Evolutionary conservation across 2,329 filamentous ascomycete species (phyloP).

Genomic region (Cladobotryum mycophilum): DNA sequence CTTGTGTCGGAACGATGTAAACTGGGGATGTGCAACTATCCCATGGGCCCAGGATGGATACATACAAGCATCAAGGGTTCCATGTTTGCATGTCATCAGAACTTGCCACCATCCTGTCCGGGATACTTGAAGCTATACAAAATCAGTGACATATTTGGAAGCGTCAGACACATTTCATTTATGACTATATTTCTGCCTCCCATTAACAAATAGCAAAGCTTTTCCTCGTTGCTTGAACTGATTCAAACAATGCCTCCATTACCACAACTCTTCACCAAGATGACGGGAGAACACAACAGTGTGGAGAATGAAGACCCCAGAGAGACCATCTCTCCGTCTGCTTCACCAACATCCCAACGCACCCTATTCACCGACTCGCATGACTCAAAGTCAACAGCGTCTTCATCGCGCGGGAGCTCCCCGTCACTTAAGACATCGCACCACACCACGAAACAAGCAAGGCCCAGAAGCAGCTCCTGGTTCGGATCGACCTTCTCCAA

Average conservation of each 20-base stretch:
- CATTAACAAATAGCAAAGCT: neutral
- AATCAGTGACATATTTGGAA: neutral
- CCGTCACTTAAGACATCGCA: neutral
- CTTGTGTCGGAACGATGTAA: neutral
- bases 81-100: no score
- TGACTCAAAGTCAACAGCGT: slow-evolving; percentile 2
- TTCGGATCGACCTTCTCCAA: slow-evolving; percentile 4
- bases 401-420: slow-evolving; percentile 4
- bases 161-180: neutral
- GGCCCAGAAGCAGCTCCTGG: neutral
- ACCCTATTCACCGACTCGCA: slow-evolving; percentile 1
- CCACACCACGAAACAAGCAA: neutral
- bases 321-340: slow-evolving; percentile 5
- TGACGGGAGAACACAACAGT: neutral
- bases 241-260: neutral
- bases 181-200: no score
- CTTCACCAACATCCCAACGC: slow-evolving; percentile 2
- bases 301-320: neutral
- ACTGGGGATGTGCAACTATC: neutral
- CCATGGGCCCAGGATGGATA: no score
- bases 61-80: no score
- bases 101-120: no score
- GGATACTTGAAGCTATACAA: no score
- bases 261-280: neutral
- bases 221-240: neutral